A percentile compares a stretch with the other conserved stretches of the same genome.
phyloP scores from a whole-genome alignment of 179 eudicot species.

The Beta corolliflora region DNA sequence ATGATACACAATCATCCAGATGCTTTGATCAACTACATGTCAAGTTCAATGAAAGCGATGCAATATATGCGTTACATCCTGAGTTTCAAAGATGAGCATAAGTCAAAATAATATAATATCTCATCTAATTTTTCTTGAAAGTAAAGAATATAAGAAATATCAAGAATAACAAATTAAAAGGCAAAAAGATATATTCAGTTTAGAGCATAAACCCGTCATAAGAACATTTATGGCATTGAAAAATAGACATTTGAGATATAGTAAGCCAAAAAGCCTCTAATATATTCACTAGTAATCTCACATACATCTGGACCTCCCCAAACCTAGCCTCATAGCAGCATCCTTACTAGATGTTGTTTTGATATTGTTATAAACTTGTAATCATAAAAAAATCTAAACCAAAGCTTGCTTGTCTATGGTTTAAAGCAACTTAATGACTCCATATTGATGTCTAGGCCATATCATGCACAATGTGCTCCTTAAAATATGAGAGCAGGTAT shows the following conservation, averaged over 20 bases:
- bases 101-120: not conserved
- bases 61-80: no score
- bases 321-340: not conserved
- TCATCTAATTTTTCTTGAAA: not conserved
- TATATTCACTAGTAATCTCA: not conserved
- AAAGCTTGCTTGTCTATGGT: not conserved
- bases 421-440: not conserved
- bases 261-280: not conserved
- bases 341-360: not conserved
- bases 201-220: not conserved
- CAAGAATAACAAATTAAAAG: not conserved
- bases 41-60: no score
- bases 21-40: no score
- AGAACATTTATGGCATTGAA: not conserved
- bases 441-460: not conserved
- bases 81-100: no score
- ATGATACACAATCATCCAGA: no score
- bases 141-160: not conserved
- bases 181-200: slow-evolving; percentile 4
- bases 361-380: not conserved
- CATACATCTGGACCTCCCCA: not conserved
- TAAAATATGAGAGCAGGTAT: no score
- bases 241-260: not conserved
- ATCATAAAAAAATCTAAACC: not conserved
- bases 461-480: no score